phyloP scores from a whole-genome alignment of 345 rosid genomes.

The Capsella bursapastoris region DNA sequence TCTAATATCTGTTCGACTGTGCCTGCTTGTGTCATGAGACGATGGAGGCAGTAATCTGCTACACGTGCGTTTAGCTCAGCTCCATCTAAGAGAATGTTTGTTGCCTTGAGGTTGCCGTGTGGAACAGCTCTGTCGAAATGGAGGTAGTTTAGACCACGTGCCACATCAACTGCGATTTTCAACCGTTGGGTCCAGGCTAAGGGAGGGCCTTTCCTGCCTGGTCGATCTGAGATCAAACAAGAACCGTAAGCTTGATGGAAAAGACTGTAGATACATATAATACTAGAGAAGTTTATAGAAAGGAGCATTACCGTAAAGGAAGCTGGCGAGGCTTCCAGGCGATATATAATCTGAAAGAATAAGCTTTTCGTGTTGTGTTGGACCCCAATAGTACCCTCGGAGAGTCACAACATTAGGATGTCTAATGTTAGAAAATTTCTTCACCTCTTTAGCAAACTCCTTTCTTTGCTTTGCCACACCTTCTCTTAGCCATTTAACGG shows the following conservation, averaged over 20 bases:
- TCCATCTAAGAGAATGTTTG: conserved; percentile 84
- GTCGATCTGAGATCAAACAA: conserved; percentile 66
- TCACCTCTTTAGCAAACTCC: conserved; percentile 97
- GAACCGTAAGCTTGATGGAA: conserved; percentile 19
- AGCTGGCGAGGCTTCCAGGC: conserved; percentile 97
- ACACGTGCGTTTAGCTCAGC: conserved; percentile 94
- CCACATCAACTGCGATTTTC: conserved; percentile 91
- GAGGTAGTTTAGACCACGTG: conserved; percentile 98
- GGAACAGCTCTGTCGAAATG: conserved; percentile 98
- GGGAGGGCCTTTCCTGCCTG: conserved; percentile 89
- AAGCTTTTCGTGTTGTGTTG: conserved; percentile 97
- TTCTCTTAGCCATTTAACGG: conserved; percentile 98
- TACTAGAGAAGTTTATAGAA: neutral
- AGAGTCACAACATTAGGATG: conserved; percentile 97
- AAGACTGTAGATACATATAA: neutral
- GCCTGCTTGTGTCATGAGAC: conserved; percentile 96
- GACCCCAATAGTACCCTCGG: conserved; percentile 99
- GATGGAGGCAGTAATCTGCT: conserved; percentile 93
- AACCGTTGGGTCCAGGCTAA: conserved; percentile 84
- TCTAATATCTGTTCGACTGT: conserved; percentile 92
- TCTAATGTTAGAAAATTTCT: conserved; percentile 89
- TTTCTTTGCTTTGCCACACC: conserved; percentile 97
- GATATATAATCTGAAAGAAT: conserved; percentile 92
- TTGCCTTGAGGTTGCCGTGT: conserved; percentile 92
- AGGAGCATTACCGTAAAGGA: conserved; percentile 76